These are phyloP conservation scores for Leptographium wingfieldii DNA, from an alignment of 2,329 filamentous ascomycete species.

Conservation along the genomic window DNA sequence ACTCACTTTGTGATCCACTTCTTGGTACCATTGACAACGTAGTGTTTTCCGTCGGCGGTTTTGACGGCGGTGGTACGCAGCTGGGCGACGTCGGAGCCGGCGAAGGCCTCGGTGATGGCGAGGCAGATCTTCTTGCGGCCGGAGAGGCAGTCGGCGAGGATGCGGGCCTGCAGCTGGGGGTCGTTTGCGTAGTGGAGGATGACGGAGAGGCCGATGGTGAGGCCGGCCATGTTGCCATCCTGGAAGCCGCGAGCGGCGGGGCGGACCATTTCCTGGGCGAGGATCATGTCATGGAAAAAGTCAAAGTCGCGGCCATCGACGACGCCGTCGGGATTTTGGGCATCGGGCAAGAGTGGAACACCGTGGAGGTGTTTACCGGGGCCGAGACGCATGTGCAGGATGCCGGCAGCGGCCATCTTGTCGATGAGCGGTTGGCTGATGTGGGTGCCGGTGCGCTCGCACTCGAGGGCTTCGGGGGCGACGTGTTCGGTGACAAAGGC, in stretches of 20 bases:
- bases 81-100: constrained; percentile 69
- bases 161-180: constrained; percentile 48
- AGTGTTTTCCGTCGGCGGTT: constrained; percentile 62
- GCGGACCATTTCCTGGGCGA: constrained; percentile 60
- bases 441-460: constrained; percentile 60
- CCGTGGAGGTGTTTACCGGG: constrained; percentile 73
- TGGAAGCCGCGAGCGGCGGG: constrained; percentile 67
- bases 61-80: constrained; percentile 68
- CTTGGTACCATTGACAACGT: constrained; percentile 61
- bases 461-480: constrained; percentile 61
- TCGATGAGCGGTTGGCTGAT: constrained; percentile 64
- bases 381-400: constrained; percentile 72
- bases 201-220: constrained; percentile 71
- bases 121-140: constrained; percentile 83
- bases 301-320: constrained; percentile 72
- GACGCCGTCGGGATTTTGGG: constrained; percentile 35
- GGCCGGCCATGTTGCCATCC: constrained; percentile 77
- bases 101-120: constrained; percentile 81
- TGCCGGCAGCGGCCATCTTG: constrained; percentile 58
- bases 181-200: constrained; percentile 68
- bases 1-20: constrained; percentile 70
- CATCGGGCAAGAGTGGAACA: constrained; percentile 40
- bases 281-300: constrained; percentile 73
- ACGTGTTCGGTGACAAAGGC: constrained; percentile 61
- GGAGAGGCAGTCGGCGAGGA: constrained; percentile 60